Base-by-base conservation (phyloP, 2,329 filamentous ascomycete species). In the Pyrenochaeta sp. region DNA sequence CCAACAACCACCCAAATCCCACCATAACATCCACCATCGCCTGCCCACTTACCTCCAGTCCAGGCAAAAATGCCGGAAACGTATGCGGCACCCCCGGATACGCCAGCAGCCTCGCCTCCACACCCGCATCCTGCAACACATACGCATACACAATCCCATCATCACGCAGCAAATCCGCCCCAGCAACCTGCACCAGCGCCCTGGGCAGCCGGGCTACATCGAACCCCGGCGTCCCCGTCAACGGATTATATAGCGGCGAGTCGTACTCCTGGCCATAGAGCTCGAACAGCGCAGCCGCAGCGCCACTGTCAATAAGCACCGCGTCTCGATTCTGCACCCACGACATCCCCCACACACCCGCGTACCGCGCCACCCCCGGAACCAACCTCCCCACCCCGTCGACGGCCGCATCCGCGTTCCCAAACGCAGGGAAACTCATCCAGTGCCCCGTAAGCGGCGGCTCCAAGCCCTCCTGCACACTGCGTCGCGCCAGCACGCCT, bases 71-170 rank as follows among this genome's bases (percentile, higher is more conserved):
- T 7, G 37, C 39, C 43, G 59, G 68, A 50, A 82, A 54, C 58
- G 69, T 68, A 61, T 77, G 75, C 6, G 71, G 72, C 47, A 73
- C 64, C 1, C 74, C 74, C 0, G 68, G 54, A 53, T 75, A 77
- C 6, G 73, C 55, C 47, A 77, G 71, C 14, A 80, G 36, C 41
- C 63, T 71, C 2, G 77, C 79, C 55, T 66, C 53, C 8, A 79
- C 68, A 11, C 62, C 71, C 1, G 64, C 67, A 23, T 77, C 71
- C 38, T 76, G 72, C 27, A 73, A 63, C 43, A 81, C 51, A 4
- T 77, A 64, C 44, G 79, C 77, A 52, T 80, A 82, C 1, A 82
- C 73, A 30, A 83, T 49, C 0, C 68, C 78, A 44, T 82, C 80
- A 47, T 83, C 81, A 1, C 80, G 61, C 2, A 78, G 46, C 0